A percentile compares a stretch with the other conserved stretches of the same genome.
phyloP scores from a whole-genome alignment of 2,329 filamentous ascomycete species.

The Drechslera avenae region DNA sequence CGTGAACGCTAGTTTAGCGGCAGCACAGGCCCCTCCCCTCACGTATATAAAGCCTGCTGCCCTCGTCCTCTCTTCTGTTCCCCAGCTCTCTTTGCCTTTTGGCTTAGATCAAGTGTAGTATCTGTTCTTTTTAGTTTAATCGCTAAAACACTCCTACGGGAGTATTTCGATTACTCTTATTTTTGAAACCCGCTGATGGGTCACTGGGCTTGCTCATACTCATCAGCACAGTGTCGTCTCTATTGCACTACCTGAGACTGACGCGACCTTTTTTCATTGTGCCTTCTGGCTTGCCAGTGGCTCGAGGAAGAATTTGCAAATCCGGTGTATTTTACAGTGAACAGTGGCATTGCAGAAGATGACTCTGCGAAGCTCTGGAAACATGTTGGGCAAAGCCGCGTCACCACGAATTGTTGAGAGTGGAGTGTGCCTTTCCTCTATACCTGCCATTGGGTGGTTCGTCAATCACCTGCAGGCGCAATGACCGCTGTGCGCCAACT shows the following conservation, averaged over 20 bases:
- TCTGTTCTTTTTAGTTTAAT: slow-evolving; percentile 9
- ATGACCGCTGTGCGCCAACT: no score
- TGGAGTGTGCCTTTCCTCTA: no score
- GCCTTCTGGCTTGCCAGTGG: no score
- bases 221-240: slow-evolving; percentile 1
- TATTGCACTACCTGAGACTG: not conserved
- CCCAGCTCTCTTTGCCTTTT: slow-evolving; percentile 10
- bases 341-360: no score
- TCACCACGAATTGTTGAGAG: no score
- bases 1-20: slow-evolving; percentile 1
- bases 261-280: slow-evolving; percentile 4
- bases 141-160: not conserved
- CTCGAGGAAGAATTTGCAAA: no score
- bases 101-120: slow-evolving; percentile 11
- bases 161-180: slow-evolving; percentile 2
- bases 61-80: not conserved
- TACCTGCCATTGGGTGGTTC: no score
- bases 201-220: slow-evolving; percentile 6
- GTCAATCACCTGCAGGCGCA: no score
- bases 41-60: not conserved
- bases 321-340: no score
- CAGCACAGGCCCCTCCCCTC: not conserved
- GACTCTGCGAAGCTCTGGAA: no score
- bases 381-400: no score
- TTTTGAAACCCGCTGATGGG: not conserved